A percentile compares a stretch with the other conserved stretches of the same genome.
Conservation (phyloP, 176 grass and related monocot genomes). For the Oryza longistaminata region DNA sequence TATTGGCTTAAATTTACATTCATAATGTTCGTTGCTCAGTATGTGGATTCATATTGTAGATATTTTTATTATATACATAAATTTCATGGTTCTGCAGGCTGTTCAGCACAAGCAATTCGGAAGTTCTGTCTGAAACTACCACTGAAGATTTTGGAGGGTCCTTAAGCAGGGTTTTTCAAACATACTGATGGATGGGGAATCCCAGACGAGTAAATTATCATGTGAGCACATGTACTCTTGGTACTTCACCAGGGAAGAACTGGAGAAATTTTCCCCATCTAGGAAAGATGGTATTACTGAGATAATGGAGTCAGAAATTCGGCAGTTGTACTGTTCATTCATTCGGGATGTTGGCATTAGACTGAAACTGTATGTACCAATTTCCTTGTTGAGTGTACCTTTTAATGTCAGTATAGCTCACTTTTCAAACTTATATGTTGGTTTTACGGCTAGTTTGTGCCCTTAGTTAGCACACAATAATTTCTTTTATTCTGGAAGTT, state of each 20-base stretch:
- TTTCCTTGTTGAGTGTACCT: slow-evolving; percentile 21
- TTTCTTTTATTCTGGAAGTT: slow-evolving; percentile 18
- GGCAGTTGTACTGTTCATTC: slow-evolving; percentile 71
- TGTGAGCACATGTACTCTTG: slow-evolving; percentile 47
- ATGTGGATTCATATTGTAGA: neutral
- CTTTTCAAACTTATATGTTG: slow-evolving; percentile 4
- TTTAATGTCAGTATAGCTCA: neutral
- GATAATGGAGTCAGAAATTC: slow-evolving; percentile 60
- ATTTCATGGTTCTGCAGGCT: neutral
- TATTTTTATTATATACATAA: slow-evolving; percentile 1
- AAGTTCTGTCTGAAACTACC: neutral
- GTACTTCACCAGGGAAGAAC: slow-evolving; percentile 65
- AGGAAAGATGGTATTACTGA: slow-evolving; percentile 68
- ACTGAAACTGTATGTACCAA: slow-evolving; percentile 59
- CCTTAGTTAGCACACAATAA: neutral
- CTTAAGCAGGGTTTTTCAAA: slow-evolving; percentile 22
- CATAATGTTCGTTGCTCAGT: slow-evolving; percentile 15
- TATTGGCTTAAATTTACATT: neutral
- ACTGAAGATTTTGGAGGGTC: slow-evolving; percentile 10
- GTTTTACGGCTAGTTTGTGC: neutral
- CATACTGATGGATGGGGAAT: slow-evolving; percentile 40
- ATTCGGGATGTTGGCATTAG: slow-evolving; percentile 62
- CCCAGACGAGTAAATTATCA: slow-evolving; percentile 11
- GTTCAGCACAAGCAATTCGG: neutral
- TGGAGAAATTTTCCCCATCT: slow-evolving; percentile 65